phyloP scores from a whole-genome alignment of 331 rosid genomes.

The Malus hybrid region DNA sequence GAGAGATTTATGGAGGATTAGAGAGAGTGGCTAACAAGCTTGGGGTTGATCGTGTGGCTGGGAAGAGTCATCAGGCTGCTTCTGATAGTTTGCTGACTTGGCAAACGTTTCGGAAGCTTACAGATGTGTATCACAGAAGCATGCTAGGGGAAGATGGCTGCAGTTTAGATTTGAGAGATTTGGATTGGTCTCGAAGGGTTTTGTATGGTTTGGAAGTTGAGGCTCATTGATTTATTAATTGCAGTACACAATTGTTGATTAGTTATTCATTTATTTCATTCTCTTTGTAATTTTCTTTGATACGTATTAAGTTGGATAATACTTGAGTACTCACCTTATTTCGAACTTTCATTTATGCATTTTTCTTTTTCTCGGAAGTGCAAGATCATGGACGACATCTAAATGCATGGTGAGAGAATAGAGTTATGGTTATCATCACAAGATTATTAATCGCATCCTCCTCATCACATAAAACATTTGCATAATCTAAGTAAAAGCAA shows the following conservation, averaged over 20 bases:
- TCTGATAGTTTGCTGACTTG: constrained; percentile 12
- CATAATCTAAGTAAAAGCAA: too few relatives aligned
- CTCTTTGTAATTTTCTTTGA: background rate
- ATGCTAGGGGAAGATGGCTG: background rate
- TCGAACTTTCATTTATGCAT: background rate
- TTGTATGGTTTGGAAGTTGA: background rate
- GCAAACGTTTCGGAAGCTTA: constrained; percentile 1
- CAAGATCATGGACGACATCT: background rate
- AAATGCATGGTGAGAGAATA: too few relatives aligned
- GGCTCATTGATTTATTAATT: background rate
- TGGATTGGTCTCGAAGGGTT: background rate
- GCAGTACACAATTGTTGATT: background rate
- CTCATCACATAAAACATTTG: too few relatives aligned
- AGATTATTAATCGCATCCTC: too few relatives aligned
- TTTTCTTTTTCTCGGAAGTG: background rate
- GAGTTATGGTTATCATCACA: too few relatives aligned
- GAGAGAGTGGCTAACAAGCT: background rate
- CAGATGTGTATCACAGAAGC: background rate
- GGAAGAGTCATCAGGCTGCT: constrained; percentile 10
- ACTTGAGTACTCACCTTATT: too few relatives aligned
- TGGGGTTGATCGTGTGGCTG: constrained; percentile 2
- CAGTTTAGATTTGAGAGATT: background rate
- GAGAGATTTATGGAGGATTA: constrained; percentile 6
- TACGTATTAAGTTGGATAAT: too few relatives aligned
- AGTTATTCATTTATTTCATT: background rate